A percentile compares a stretch with the other conserved stretches of the same genome.
Evolutionary conservation across 164 flowering plant species (phyloP).

Genomic region (Vitis riparia): DNA sequence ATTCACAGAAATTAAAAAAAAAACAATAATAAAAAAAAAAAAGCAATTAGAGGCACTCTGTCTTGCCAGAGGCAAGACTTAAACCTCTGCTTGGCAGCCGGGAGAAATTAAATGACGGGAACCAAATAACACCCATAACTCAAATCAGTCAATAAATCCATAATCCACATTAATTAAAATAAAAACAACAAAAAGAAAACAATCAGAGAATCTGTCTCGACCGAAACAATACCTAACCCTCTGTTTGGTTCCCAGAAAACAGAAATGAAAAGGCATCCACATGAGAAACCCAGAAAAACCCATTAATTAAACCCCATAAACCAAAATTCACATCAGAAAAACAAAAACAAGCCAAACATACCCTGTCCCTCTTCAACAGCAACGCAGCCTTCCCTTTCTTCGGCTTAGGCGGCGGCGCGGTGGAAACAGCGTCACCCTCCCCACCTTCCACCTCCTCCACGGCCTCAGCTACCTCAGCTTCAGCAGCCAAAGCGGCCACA

Average conservation of each 20-base stretch:
- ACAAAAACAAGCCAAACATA: constrained; percentile 21
- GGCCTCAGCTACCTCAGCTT: constrained; percentile 33
- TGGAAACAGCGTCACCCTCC: constrained; percentile 18
- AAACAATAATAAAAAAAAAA: not conserved
- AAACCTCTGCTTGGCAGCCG: too few relatives aligned
- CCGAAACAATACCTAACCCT: too few relatives aligned
- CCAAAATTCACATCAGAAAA: not conserved
- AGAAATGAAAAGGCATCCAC: too few relatives aligned
- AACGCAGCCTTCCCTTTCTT: constrained; percentile 92
- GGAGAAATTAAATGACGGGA: too few relatives aligned
- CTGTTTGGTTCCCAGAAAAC: too few relatives aligned
- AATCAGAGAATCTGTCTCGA: too few relatives aligned
- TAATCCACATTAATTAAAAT: too few relatives aligned
- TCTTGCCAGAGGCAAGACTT: not conserved
- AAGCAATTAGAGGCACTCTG: constrained; percentile 32
- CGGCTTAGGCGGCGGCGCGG: constrained; percentile 42
- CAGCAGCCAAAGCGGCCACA: constrained; percentile 39
- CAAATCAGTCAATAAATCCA: too few relatives aligned
- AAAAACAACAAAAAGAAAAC: too few relatives aligned
- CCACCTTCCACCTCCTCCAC: constrained; percentile 26
- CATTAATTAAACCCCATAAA: constrained; percentile 1
- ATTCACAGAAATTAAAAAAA: not conserved
- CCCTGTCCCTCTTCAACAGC: constrained; percentile 85
- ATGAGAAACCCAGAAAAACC: not conserved
- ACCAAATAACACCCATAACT: too few relatives aligned